Base-by-base conservation (phyloP, 441 rosid genomes). In the Kokia cookei region DNA sequence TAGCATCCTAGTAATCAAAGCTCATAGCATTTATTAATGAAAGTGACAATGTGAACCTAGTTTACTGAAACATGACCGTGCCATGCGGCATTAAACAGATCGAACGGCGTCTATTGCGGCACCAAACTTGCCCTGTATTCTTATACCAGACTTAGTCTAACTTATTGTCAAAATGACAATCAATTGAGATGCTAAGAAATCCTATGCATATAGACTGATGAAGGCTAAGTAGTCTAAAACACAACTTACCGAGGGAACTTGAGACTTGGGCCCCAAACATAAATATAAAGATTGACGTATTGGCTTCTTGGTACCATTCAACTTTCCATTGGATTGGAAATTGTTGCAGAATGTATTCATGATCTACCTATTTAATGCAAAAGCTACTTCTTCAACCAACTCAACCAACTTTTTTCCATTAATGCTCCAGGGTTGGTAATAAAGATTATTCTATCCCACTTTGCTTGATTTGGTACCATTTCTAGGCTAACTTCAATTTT, bases 361-460 rank as follows among this genome's bases (percentile, higher is more conserved):
- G 58, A 74, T 55, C 72, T 48, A 45, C 4, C 32, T 27, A 27
- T 79, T 79, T 43, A 73, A 54, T 68, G 75, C 67, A 35, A 48
- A 62, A 54, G 77, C 71, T 79, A 55, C 65, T 68, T 69, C 67
- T 47, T 69, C 69, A 67, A 45, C 62, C 26, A 75, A 75, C 78
- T 70, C 58, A 57, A 19, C 74, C 19, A 62, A 51, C 51, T 40
- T 50, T 32, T 32, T 62, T 64, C 5, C 57, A 22, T 53, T 47
- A 32, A 32, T 53, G 51, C 55, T 63, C 68, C 63, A 62, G 51
- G 37, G 50, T 67, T 59, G 43, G 45, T 26, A 54, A 11, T 40
- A 8, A 12, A 55, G 40, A 63, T 53, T 68, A 43, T 54, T 29
- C 61, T 9, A 35, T 57, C 47, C 61, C 27, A 19, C 11, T 19